Evolutionary conservation across 257 asterid species (phyloP).

Genomic region (Solanum appendiculatum): DNA sequence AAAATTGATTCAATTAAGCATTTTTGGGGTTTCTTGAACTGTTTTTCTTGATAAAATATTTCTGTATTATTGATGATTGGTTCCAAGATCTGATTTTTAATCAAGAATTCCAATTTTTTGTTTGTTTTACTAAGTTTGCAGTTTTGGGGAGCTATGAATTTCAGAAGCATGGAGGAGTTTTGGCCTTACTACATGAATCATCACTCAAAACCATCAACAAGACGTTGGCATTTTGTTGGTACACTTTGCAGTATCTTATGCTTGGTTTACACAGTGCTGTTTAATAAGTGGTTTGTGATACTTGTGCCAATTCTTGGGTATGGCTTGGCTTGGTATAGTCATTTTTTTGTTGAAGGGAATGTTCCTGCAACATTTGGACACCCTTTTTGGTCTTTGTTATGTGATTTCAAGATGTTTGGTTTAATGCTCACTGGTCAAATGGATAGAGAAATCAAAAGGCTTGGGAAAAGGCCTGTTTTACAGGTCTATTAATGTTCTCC

Average conservation of each 20-base stretch:
- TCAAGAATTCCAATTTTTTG: not conserved
- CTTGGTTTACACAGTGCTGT: constrained; percentile 56
- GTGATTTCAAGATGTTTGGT: constrained; percentile 98
- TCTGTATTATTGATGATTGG: not conserved
- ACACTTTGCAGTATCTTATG: constrained; percentile 70
- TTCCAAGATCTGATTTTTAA: not conserved
- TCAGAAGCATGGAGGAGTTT: constrained; percentile 89
- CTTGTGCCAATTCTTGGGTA: constrained; percentile 75
- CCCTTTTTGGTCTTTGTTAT: constrained; percentile 82
- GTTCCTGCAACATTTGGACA: constrained; percentile 92
- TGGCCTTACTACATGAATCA: constrained; percentile 93
- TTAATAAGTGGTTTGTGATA: constrained; percentile 61
- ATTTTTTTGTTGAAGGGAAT: constrained; percentile 88
- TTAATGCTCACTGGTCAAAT: constrained; percentile 87
- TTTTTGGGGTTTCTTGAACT: not conserved
- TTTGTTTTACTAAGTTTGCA: not conserved
- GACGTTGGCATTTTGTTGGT: constrained; percentile 97
- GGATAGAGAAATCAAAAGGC: constrained; percentile 98
- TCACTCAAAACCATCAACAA: constrained; percentile 73
- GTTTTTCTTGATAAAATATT: not conserved
- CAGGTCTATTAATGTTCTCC: constrained; percentile 36
- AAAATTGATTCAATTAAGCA: not conserved
- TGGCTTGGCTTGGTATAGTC: constrained; percentile 93
- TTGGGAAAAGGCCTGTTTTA: constrained; percentile 89
- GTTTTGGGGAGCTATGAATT: constrained; percentile 40